Conservation (phyloP, 1,139 yeast species). For the Suhomyces bribrorum region DNA sequence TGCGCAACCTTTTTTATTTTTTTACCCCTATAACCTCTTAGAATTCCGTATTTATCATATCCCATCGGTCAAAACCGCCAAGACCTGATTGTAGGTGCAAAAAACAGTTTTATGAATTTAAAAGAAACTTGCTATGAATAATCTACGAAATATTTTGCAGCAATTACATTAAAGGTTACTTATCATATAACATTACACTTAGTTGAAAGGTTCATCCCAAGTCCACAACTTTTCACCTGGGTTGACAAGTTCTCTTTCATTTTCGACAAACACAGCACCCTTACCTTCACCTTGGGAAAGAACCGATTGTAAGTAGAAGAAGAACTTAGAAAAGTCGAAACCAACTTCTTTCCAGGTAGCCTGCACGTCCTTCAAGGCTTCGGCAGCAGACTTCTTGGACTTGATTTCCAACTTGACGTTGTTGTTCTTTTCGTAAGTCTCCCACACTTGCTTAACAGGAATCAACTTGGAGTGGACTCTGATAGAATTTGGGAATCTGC, state of each 20-base stretch:
- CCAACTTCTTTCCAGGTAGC: constrained; percentile 28
- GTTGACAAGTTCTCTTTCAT: constrained; percentile 54
- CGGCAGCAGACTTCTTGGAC: constrained; percentile 28
- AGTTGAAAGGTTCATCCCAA: constrained; percentile 53
- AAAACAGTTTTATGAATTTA: not conserved
- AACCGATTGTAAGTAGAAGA: constrained; percentile 34
- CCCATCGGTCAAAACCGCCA: too few species aligned
- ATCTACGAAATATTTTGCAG: not conserved
- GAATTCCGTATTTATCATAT: too few species aligned
- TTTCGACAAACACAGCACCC: constrained; percentile 32
- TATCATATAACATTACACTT: too few species aligned
- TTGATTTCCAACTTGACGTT: constrained; percentile 35
- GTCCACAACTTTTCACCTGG: constrained; percentile 55
- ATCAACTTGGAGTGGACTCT: constrained; percentile 44
- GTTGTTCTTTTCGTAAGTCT: constrained; percentile 43
- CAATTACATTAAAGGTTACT: not conserved
- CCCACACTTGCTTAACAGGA: constrained; percentile 40
- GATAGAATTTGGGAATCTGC: constrained; percentile 47
- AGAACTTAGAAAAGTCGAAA: constrained; percentile 27
- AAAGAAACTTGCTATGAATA: not conserved
- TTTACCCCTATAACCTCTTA: not conserved
- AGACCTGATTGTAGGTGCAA: too few species aligned
- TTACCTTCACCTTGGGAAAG: constrained; percentile 39
- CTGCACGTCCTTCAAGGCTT: constrained; percentile 32
- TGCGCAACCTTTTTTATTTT: constrained; percentile 6